Base-by-base conservation (phyloP, 2,329 filamentous ascomycete genomes). In the Cladosporium oxysporum region DNA sequence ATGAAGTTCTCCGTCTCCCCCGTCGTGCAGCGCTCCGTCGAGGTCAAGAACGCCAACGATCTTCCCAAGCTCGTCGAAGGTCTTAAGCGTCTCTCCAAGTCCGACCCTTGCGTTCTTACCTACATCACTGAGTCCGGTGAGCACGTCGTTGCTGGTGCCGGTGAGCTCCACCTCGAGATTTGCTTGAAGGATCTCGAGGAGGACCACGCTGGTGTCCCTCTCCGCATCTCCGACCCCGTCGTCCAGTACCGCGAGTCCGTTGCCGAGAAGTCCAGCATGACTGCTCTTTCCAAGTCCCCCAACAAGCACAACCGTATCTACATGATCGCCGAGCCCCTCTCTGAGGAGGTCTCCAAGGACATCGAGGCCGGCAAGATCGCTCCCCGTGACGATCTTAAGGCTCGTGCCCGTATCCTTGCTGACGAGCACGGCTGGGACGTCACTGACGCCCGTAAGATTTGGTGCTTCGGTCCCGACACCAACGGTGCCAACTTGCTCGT, bases 231-330 rank as follows among this genome's bases (percentile, higher is more conserved):
- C 79, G 95, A 98, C 86, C 95, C 95, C 73, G 95, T 99, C 80
- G 95, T 98, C 79, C 88, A 92, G 81, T 99, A 96, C 90, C 93
- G 95, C 88, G 95, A 99, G 89, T 96, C 94, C 71, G 94, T 99
- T 78, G 82, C 83, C 75, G 86, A 72, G 77, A 89, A 88, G 79
- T 98, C 95, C 65, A 92, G 89, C 88, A 98, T 98, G 78, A 96
- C 92, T 78, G 95, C 95, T 74, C 87, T 99, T 78, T 98, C 95
- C 83, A 99, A 99, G 88, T 99, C 95, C 58, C 95, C 95, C 85
- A 99, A 99, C 91, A 99, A 99, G 92, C 95, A 99, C 91, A 99
- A 99, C 89, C 94, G 95, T 93, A 88, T 99, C 69, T 99, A 98
- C 87, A 90, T 99, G 84, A 88, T 87, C 82, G 95, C 95, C 72